Evolutionary conservation across 2,329 filamentous ascomycete genomes (phyloP), one percentile per base, ranked within the genome.

Genomic region (Hymenoscyphus scutula): DNA sequence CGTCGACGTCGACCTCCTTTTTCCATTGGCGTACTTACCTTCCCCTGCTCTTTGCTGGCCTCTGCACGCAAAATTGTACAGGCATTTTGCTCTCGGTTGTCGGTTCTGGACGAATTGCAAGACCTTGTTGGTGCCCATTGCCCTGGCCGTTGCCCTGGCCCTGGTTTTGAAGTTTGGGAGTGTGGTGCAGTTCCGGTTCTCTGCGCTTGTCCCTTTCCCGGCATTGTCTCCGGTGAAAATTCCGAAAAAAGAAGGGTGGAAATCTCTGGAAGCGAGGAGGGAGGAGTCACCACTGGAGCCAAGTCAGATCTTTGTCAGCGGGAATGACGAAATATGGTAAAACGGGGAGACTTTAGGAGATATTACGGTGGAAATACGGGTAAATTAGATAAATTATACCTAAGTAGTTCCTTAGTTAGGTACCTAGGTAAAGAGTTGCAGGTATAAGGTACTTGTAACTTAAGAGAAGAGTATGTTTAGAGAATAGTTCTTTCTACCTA

Each of bases 111-210:
- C 53, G 27, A 54, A 54, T 54, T 32, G 29, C 5, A n/a, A 11
- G 25, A 11, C 25, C 51, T 29, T 32, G 29, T 29, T 17, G 13
- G 29, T 19, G 29, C 11, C 19, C 41, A 48, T 10, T 23, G 23
- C 41, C 41, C 30, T 30, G 27, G 23, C 15, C 41, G 25, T 10
- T 23, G 23, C 41, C 41, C 30, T 30, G 27, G 23, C 15, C n/a
- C 27, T 56, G 30, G 54, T 19, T 11, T 25, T 48, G 41, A 48
- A 48, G 41, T 48, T 48, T 48, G 41, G 41, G 41, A 48, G 41
- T 23, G 41, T 19, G 19, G 30, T 32, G 30, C 30, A 32, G 10
- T 8, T 32, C 30, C n/a, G 13, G 51, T 29, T 29, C 51, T 19
- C n/a, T 55, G 25, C 25, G 25, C 25, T 55, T 55, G 53, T 30